These are phyloP conservation scores for Bifiguratus adelaidae DNA, from an alignment of 192 early-diverging fungal genomes.

Conservation along the genomic window DNA sequence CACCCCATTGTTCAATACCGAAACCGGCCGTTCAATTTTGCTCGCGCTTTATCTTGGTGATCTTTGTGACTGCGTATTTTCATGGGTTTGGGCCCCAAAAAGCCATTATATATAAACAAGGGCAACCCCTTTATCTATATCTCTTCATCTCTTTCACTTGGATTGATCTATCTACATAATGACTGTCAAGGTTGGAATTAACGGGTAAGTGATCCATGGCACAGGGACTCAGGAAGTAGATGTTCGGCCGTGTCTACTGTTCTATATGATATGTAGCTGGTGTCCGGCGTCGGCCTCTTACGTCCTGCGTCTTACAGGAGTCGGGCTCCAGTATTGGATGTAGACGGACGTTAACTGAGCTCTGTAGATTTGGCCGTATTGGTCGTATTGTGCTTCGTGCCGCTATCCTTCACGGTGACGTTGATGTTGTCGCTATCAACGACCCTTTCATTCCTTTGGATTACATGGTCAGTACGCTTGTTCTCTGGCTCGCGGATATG, in stretches of 20 bases:
- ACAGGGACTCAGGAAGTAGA: too few relatives aligned
- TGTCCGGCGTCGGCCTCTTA: too few relatives aligned
- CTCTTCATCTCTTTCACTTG: background rate
- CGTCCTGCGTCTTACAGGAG: background rate
- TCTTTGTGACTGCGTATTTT: too few relatives aligned
- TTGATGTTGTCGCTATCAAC: conserved; percentile 87
- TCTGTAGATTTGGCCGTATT: conserved; percentile 85
- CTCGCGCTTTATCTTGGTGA: too few relatives aligned
- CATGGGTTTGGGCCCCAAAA: too few relatives aligned
- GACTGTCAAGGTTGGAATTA: conserved; percentile 44
- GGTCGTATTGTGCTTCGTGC: conserved; percentile 95
- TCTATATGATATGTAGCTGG: too few relatives aligned
- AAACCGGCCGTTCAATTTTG: too few relatives aligned
- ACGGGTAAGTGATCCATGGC: conserved; percentile 31
- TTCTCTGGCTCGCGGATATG: background rate
- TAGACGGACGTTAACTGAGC: background rate
- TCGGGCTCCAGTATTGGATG: background rate
- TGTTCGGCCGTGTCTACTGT: too few relatives aligned
- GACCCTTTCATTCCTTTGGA: conserved; percentile 94
- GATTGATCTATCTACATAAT: conserved; percentile 1
- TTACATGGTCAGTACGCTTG: conserved; percentile 66
- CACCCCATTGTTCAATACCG: too few relatives aligned
- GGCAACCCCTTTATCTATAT: background rate
- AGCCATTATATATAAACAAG: too few relatives aligned
- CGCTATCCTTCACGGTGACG: conserved; percentile 55